These are phyloP conservation scores for Hyparrhenia diplandra DNA, from an alignment of 176 grass and related monocot species.

Conservation along the genomic window DNA sequence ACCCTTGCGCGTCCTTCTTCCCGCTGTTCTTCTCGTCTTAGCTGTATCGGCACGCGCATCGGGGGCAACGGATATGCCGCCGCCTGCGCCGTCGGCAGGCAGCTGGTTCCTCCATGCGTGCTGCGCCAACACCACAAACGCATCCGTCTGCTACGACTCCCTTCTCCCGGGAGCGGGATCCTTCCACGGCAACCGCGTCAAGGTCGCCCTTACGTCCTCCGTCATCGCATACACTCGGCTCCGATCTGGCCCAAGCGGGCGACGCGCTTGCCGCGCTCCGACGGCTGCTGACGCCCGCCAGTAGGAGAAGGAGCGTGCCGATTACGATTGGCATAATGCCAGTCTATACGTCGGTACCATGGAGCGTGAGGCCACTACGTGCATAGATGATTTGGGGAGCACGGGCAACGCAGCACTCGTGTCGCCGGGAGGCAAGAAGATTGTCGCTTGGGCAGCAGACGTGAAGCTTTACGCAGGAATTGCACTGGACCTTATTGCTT, in stretches of 20 bases:
- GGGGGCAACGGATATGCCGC: too few relatives aligned
- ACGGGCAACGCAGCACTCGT: not conserved
- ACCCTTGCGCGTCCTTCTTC: too few relatives aligned
- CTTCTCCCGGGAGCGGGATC: not conserved
- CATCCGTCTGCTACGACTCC: not conserved
- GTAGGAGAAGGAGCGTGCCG: not conserved
- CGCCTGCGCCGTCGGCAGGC: too few relatives aligned
- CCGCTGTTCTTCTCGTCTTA: too few relatives aligned
- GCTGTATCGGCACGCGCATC: too few relatives aligned
- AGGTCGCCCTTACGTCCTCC: not conserved
- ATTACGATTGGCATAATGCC: not conserved
- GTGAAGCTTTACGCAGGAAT: not conserved
- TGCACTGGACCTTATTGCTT: not conserved
- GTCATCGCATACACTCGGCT: not conserved
- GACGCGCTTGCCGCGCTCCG: not conserved
- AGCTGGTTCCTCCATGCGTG: too few relatives aligned
- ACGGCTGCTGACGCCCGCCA: not conserved
- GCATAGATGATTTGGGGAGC: not conserved
- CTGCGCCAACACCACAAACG: not conserved
- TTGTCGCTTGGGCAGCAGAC: not conserved
- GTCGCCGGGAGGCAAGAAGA: not conserved
- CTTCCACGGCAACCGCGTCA: not conserved
- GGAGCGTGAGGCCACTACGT: rapidly evolving
- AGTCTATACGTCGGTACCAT: not conserved
- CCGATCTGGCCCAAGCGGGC: too few relatives aligned